These are phyloP conservation scores for Gracilaria gracilis DNA, from an alignment of 23 red algal genomes.

Conservation along the genomic window DNA sequence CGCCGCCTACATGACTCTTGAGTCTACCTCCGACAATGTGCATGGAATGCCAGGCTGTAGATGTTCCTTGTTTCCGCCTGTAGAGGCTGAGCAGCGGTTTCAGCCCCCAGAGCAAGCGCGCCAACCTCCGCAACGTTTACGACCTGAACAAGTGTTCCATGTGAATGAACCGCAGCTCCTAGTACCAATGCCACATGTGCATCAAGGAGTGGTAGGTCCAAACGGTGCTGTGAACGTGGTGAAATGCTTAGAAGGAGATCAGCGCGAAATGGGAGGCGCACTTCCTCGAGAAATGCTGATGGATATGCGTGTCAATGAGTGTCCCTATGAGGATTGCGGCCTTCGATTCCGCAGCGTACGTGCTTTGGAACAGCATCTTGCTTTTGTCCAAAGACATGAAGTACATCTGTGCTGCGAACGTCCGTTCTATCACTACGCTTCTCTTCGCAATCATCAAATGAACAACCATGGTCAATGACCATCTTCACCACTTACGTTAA, in stretches of 20 bases:
- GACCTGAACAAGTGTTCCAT: not conserved
- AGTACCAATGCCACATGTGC: not conserved
- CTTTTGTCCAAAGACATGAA: constrained; percentile 41
- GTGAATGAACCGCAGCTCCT: not conserved
- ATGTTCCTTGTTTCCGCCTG: constrained; percentile 25
- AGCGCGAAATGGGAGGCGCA: not conserved
- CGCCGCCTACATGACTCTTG: not conserved
- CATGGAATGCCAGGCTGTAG: constrained; percentile 35
- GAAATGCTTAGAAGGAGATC: not conserved
- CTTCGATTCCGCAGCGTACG: not conserved
- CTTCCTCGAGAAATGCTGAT: constrained; percentile 8
- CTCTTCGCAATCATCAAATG: not conserved
- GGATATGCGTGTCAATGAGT: not conserved
- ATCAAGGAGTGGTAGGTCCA: not conserved
- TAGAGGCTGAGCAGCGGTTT: not conserved
- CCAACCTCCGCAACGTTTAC: not conserved
- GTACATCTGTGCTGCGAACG: constrained; percentile 27
- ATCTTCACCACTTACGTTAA: not conserved
- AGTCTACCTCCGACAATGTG: not conserved
- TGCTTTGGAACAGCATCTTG: constrained; percentile 33
- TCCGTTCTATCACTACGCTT: constrained; percentile 16
- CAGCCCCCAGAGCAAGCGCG: not conserved
- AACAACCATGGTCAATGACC: not conserved
- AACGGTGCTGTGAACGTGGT: constrained; percentile 3
- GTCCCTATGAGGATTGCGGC: constrained; percentile 21